Base-by-base conservation (phyloP, 1,139 yeast genomes). In the Suhomyces ambrosiae region DNA sequence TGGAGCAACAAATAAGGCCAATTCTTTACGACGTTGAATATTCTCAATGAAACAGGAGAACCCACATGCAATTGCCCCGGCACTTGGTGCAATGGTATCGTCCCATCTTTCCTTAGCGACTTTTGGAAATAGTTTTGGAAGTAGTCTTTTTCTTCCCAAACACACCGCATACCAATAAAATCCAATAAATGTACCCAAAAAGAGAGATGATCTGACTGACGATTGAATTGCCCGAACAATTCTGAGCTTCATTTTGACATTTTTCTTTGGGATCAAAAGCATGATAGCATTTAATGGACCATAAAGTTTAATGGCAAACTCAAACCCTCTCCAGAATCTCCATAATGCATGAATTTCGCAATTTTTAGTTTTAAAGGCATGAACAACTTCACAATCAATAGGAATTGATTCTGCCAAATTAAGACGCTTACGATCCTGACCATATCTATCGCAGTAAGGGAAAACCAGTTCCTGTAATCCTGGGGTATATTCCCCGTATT, bases 1-100 rank as follows among this genome's bases (percentile, higher is more conserved):
- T 3, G 71, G 71, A 4, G 69, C 67, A 17, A 65, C 71, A 42
- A 65, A 65, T 31, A 65, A 52, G 0, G 71, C 71, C 59, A 65
- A 63, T 45, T 65, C 71, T 45, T 65, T 65, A 32, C 71, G 56
- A 28, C 71, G 52, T 37, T 53, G 63, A 7, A 63, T 54, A 1
- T 58, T 50, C 33, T 65, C 71, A 12, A 65, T 50, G 37, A 64
- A 61, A 17, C 65, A 53, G 32, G 69, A 60, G 38, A 63, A 59
- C 10, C 71, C 71, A 44, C 68, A 63, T 23, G 53, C 47, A 8
- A 62, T 27, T 3, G 67, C 55, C 0, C 71, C 71, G 6, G 54
- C 48, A 5, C 61, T 40, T 7, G 66, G 66, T 5, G 53, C 64
- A 16, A 56, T 50, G 3, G 68, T 62, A 24, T 49, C 52, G 44